Base-by-base conservation (phyloP, 2,329 filamentous ascomycete species). In the Sporothrix protearum region DNA sequence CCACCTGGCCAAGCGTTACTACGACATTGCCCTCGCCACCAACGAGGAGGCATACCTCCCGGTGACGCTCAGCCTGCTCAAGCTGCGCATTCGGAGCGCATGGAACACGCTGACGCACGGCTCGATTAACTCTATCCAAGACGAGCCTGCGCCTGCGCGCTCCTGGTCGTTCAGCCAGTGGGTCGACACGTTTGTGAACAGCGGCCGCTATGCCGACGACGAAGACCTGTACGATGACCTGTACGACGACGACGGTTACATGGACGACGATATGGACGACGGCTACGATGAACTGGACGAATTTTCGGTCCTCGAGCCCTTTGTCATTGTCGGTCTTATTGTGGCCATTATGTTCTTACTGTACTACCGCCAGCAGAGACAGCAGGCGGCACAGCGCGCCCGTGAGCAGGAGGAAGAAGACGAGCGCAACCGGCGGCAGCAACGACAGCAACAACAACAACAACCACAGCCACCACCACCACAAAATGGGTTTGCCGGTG, bases 61-160 rank as follows among this genome's bases (percentile, higher is more conserved):
- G 0, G 96, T 98, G 3, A 93, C 93, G 12, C 83, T 99, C 39
- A 95, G 93, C 74, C 83, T 99, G 66, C 84, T 97, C 74, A 97
- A 97, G 80, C 84, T 99, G 72, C 86, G 95, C 12, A 83, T 91
- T 69, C 88, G 94, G 73, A 97, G 93, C 78, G 96, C 93, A 76
- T 99, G 96, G 96, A 98, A 98, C 76, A 94, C 91, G 0, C 83
- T 98, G 74, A 97, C 93, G 0, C 88, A 94, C 77, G 96, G 96
- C n/a, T 88, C 91, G 25, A 88, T 98, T 74, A 97, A 98, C 77
- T 93, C 92, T 19, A 98, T 98, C 67, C 91, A 92, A 76, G 93
- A 97, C 75, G 95, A 97, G 74, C 91, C 92, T 76, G 92, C 88
- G 72, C 84, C 85, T 1, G 89, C 86, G 78, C 91, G 93, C 75